phyloP scores from a whole-genome alignment of 2,329 filamentous ascomycete genomes.

The Nothophoma quercina region DNA sequence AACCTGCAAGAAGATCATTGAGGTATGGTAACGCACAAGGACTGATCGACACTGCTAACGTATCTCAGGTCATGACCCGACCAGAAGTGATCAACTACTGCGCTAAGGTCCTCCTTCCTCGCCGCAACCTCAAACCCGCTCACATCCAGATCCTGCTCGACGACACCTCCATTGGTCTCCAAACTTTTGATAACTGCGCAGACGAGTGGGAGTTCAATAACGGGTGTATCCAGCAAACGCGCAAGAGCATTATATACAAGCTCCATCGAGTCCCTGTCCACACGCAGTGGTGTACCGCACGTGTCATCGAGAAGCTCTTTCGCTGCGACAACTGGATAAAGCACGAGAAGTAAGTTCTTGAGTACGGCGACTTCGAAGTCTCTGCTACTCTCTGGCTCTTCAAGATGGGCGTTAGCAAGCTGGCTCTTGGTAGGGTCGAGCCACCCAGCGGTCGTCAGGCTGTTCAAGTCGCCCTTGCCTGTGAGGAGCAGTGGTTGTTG shows the following conservation, averaged over 20 bases:
- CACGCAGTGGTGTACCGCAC: not conserved
- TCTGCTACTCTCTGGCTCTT: not conserved
- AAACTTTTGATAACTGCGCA: too few species aligned
- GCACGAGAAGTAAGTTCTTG: not conserved
- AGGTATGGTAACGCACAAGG: too few species aligned
- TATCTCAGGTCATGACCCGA: too few species aligned
- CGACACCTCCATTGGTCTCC: too few species aligned
- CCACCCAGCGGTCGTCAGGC: not conserved
- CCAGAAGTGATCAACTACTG: too few species aligned
- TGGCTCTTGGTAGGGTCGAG: not conserved
- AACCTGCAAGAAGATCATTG: too few species aligned
- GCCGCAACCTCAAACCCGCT: too few species aligned
- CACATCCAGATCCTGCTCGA: too few species aligned
- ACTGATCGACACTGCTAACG: too few species aligned
- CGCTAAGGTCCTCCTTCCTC: too few species aligned
- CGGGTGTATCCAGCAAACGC: not conserved
- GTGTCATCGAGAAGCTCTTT: not conserved
- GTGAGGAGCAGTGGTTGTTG: not conserved
- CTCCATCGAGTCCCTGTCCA: not conserved
- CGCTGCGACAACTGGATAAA: not conserved
- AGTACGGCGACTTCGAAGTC: not conserved
- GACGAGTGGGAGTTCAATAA: too few species aligned
- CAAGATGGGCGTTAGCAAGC: not conserved
- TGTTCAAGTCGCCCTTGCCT: not conserved
- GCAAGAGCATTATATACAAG: not conserved